Conservation (phyloP, 1,284 basidiomycete species). For the Tremellales sp. region DNA sequence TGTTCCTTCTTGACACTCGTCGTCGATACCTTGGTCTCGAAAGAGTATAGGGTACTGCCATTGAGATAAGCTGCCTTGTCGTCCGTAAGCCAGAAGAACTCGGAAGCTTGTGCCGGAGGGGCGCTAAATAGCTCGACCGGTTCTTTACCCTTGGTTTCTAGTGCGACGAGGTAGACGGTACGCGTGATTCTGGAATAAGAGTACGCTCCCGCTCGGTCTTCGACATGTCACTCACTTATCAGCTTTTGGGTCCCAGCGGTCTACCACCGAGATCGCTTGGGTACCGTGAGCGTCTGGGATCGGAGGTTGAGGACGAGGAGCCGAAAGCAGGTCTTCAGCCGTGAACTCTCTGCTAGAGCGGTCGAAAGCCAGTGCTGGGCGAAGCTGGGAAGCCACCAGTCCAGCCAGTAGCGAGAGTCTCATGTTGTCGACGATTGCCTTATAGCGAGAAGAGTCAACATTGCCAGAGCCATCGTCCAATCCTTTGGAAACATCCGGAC, state of each 20-base stretch:
- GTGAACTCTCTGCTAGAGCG: too few species aligned
- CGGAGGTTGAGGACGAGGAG: slow-evolving; percentile 65
- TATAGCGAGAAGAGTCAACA: too few species aligned
- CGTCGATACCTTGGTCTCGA: slow-evolving; percentile 2
- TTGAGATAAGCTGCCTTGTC: slow-evolving; percentile 45
- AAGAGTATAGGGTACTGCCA: slow-evolving; percentile 22
- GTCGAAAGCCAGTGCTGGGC: slow-evolving; percentile 27
- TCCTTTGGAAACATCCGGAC: too few species aligned
- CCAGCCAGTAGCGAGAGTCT: too few species aligned
- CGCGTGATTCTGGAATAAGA: slow-evolving; percentile 59
- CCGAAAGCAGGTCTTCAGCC: slow-evolving; percentile 56
- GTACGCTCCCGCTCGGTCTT: not conserved
- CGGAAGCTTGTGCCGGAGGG: slow-evolving; percentile 14
- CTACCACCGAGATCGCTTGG: slow-evolving; percentile 63
- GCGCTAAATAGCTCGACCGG: slow-evolving; percentile 24
- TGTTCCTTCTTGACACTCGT: slow-evolving; percentile 5
- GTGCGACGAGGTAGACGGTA: slow-evolving; percentile 55
- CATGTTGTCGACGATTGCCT: too few species aligned
- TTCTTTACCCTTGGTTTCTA: slow-evolving; percentile 15
- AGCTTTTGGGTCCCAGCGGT: slow-evolving; percentile 63
- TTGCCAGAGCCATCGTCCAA: too few species aligned
- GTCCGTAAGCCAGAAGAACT: slow-evolving; percentile 42
- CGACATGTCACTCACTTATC: slow-evolving; percentile 59
- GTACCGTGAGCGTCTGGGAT: slow-evolving; percentile 63
- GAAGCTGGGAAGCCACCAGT: not conserved